A percentile compares a stretch with the other conserved stretches of the same genome.
These are phyloP conservation scores for Pseudogymnoascus sp. DNA, from an alignment of 2,329 filamentous ascomycete species.

Conservation along the genomic window DNA sequence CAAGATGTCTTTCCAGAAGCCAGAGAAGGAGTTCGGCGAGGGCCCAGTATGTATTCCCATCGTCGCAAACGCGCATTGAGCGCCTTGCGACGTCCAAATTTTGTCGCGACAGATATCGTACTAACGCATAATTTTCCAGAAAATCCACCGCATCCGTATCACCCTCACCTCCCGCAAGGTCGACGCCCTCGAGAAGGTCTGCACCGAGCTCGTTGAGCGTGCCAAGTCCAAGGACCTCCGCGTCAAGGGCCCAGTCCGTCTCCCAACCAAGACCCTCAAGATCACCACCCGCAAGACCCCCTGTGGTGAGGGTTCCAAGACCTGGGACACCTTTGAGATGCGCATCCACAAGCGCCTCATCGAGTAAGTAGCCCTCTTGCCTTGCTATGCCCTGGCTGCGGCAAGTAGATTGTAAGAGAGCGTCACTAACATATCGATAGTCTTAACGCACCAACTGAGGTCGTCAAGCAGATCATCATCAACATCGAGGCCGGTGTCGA, in stretches of 20 bases:
- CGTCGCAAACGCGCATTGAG: neutral
- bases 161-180: slow-evolving; percentile 95
- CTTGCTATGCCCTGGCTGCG: neutral
- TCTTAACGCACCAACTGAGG: slow-evolving; percentile 94
- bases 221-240: slow-evolving; percentile 97
- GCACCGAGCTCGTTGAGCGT: slow-evolving; percentile 95
- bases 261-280: slow-evolving; percentile 95
- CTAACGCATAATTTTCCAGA: slow-evolving; percentile 38
- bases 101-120: neutral
- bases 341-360: slow-evolving; percentile 98
- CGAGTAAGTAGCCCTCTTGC: slow-evolving; percentile 51
- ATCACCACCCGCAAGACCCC: slow-evolving; percentile 94
- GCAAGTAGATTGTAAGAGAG: neutral
- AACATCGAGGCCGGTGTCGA: slow-evolving; percentile 92
- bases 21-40: slow-evolving; percentile 86
- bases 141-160: slow-evolving; percentile 98
- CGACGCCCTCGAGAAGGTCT: slow-evolving; percentile 93
- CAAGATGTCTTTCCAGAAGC: slow-evolving; percentile 91
- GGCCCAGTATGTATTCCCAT: slow-evolving; percentile 56
- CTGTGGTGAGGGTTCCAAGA: slow-evolving; percentile 99
- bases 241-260: slow-evolving; percentile 96
- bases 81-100: neutral
- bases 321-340: slow-evolving; percentile 99
- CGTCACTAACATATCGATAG: slow-evolving; percentile 32
- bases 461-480: slow-evolving; percentile 94